Percentiles rank a stretch among this genome's conserved stretches.
These are phyloP conservation scores for Daedaleopsis nitida DNA, from an alignment of 768 basidiomycete genomes.

Conservation along the genomic window DNA sequence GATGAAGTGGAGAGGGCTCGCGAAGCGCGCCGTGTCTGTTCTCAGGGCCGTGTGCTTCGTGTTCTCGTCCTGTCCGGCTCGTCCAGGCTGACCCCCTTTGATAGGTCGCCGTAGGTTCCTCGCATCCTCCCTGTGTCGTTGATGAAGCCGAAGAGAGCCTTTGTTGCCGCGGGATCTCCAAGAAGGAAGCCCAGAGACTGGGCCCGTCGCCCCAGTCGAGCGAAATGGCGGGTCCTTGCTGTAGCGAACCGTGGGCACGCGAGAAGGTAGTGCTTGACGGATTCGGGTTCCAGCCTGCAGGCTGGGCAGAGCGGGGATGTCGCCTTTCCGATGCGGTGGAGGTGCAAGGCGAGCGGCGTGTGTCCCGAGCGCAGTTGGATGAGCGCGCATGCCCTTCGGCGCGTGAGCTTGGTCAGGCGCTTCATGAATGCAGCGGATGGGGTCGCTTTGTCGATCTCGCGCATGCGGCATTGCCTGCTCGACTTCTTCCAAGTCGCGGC, in stretches of 20 bases:
- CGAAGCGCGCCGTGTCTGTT: too few relatives aligned
- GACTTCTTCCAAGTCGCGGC: too few relatives aligned
- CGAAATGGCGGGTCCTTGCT: neutral
- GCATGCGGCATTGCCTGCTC: too few relatives aligned
- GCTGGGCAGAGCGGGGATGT: slow-evolving; percentile 13
- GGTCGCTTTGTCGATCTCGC: too few relatives aligned
- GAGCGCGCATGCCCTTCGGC: slow-evolving; percentile 11
- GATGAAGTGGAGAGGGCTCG: too few relatives aligned
- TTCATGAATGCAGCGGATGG: too few relatives aligned
- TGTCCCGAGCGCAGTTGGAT: slow-evolving; percentile 37
- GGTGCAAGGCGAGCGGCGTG: slow-evolving; percentile 31
- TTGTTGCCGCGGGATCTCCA: neutral
- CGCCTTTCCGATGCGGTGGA: slow-evolving; percentile 16
- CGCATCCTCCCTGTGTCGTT: slow-evolving; percentile 14
- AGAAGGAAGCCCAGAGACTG: too few relatives aligned
- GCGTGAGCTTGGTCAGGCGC: too few relatives aligned
- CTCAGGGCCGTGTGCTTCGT: too few relatives aligned
- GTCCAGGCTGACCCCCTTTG: too few relatives aligned
- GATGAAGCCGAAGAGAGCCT: slow-evolving; percentile 15
- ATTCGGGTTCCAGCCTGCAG: slow-evolving; percentile 11
- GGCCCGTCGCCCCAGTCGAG: neutral
- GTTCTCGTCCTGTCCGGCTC: too few relatives aligned
- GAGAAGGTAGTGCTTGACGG: slow-evolving; percentile 25
- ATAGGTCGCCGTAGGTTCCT: too few relatives aligned
- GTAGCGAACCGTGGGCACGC: slow-evolving; percentile 14